Conservation (phyloP, 2,329 filamentous ascomycete genomes). For the Rutstroemia sp. region DNA sequence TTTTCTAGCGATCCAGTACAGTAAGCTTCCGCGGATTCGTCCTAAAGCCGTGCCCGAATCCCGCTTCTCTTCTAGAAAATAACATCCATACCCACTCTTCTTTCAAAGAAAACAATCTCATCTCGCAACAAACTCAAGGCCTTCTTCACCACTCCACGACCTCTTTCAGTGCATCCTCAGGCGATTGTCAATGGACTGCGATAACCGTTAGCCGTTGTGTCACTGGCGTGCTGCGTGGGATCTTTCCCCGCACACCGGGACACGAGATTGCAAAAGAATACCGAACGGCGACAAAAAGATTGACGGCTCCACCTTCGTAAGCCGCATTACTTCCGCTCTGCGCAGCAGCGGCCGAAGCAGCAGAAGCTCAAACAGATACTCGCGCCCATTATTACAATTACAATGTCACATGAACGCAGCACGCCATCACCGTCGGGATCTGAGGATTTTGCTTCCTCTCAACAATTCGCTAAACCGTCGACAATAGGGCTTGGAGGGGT, state of each 20-base stretch:
- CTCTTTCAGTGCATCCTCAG: not conserved
- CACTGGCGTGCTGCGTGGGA: slow-evolving; percentile 52
- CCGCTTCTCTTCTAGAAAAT: not conserved
- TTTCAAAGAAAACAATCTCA: slow-evolving; percentile 3
- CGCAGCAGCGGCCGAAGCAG: not conserved
- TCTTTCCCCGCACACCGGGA: slow-evolving; percentile 50
- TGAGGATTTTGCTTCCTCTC: slow-evolving; percentile 21
- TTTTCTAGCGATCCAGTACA: not conserved
- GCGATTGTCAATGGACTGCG: slow-evolving; percentile 46
- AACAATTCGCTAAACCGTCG: slow-evolving; percentile 14
- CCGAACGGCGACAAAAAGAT: slow-evolving; percentile 16
- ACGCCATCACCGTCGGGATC: slow-evolving; percentile 29
- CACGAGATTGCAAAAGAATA: slow-evolving; percentile 29
- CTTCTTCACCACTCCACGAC: not conserved
- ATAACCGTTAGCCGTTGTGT: slow-evolving; percentile 45
- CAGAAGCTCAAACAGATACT: slow-evolving; percentile 31
- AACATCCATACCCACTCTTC: not conserved
- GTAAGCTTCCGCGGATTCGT: slow-evolving; percentile 1
- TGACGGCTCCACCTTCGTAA: slow-evolving; percentile 8
- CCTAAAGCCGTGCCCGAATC: not conserved
- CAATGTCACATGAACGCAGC: slow-evolving; percentile 38
- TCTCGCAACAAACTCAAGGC: not conserved
- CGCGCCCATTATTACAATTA: slow-evolving; percentile 29
- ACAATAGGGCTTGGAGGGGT: slow-evolving; percentile 12
- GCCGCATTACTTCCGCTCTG: not conserved